A percentile compares a stretch with the other conserved stretches of the same genome.
phyloP scores from a whole-genome alignment of 345 rosid genomes.

The Sonneratia alba region DNA sequence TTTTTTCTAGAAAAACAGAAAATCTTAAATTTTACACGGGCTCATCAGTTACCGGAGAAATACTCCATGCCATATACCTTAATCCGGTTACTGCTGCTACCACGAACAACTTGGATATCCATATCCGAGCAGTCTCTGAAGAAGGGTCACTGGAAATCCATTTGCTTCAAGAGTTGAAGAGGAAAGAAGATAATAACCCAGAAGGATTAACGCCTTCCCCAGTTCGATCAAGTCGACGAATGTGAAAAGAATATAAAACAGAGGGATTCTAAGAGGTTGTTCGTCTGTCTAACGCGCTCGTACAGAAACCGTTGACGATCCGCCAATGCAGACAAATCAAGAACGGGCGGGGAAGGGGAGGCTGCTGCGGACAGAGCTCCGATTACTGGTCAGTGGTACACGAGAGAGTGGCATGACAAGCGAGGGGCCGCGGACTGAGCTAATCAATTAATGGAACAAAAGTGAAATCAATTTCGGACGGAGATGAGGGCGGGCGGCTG shows the following conservation, averaged over 20 bases:
- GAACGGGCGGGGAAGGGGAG: slow-evolving; percentile 15
- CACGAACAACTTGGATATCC: slow-evolving; percentile 10
- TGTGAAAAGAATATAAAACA: neutral
- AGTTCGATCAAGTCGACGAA: slow-evolving; percentile 16
- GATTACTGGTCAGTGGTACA: neutral
- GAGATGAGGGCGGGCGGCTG: no score
- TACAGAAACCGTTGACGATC: neutral
- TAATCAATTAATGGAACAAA: neutral
- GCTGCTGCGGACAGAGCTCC: neutral
- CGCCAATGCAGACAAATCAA: slow-evolving; percentile 22
- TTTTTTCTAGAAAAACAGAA: no score
- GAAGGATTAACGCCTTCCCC: slow-evolving; percentile 21
- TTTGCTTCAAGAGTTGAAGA: slow-evolving; percentile 4
- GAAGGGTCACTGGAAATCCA: slow-evolving; percentile 22
- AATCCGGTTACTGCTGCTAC: slow-evolving; percentile 27
- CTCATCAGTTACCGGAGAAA: neutral
- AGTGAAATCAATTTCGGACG: neutral
- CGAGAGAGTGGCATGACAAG: neutral
- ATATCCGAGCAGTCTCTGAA: neutral
- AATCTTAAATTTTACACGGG: no score
- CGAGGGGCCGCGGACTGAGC: neutral
- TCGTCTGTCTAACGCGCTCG: neutral
- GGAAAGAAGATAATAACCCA: slow-evolving; percentile 6
- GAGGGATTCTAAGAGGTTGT: neutral
- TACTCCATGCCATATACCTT: slow-evolving; percentile 36